phyloP scores from a whole-genome alignment of 306 rosid species.

The Coriaria nepalensis region DNA sequence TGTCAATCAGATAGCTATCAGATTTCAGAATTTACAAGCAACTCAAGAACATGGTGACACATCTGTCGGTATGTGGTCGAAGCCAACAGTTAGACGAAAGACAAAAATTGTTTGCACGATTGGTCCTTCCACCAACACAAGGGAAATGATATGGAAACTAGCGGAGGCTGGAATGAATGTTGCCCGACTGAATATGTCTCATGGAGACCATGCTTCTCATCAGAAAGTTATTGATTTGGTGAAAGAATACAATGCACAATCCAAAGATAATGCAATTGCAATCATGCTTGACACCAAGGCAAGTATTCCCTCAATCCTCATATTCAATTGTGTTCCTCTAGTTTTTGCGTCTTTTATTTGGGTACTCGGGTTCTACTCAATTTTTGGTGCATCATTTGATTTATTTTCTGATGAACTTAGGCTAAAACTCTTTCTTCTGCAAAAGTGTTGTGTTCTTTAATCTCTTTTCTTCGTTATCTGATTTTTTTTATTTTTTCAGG shows the following conservation, averaged over 20 bases:
- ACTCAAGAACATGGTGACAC: constrained; percentile 41
- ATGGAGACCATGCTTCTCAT: constrained; percentile 95
- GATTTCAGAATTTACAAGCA: constrained; percentile 39
- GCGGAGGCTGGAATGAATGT: constrained; percentile 99
- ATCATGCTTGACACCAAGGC: constrained; percentile 97
- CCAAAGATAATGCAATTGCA: constrained; percentile 65
- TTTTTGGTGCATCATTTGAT: not conserved
- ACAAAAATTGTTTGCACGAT: constrained; percentile 94
- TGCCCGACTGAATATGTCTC: constrained; percentile 94
- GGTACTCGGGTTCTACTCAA: not conserved
- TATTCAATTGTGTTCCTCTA: not conserved
- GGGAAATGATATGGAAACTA: constrained; percentile 94
- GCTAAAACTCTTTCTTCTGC: not conserved
- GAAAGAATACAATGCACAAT: constrained; percentile 72
- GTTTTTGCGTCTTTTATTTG: not conserved
- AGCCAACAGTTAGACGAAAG: constrained; percentile 73
- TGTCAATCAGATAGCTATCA: constrained; percentile 37
- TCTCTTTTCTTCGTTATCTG: not conserved
- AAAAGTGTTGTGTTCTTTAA: not conserved
- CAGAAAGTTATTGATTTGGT: constrained; percentile 91
- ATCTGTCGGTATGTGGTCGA: constrained; percentile 70
- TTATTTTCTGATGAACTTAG: not conserved
- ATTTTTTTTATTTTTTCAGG: constrained; percentile 28
- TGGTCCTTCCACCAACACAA: constrained; percentile 89
- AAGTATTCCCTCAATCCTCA: constrained; percentile 3